Conservation (phyloP, 1,139 yeast genomes). For the Tardiomyces blankii region DNA sequence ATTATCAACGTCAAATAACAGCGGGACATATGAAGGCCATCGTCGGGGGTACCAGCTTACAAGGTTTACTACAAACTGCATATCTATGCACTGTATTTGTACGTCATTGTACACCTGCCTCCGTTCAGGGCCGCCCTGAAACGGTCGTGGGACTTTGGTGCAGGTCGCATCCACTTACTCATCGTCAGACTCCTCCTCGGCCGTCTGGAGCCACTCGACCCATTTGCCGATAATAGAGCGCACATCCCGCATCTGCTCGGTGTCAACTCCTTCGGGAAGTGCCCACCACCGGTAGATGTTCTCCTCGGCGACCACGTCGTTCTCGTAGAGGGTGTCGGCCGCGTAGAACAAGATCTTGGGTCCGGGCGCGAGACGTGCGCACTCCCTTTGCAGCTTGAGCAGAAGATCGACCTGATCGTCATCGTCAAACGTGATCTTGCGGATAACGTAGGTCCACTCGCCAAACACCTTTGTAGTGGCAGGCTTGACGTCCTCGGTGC, state of each 20-base stretch:
- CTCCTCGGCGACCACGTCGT: constrained; percentile 75
- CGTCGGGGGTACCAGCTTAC: too few species aligned
- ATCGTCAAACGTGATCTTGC: constrained; percentile 56
- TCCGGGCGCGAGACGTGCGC: constrained; percentile 32
- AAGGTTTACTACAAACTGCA: too few species aligned
- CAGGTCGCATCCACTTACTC: constrained; percentile 12
- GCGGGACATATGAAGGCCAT: too few species aligned
- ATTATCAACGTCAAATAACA: too few species aligned
- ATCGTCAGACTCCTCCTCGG: constrained; percentile 65
- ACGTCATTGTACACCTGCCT: not conserved
- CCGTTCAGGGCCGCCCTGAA: not conserved
- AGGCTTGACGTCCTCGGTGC: constrained; percentile 59
- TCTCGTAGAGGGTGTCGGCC: constrained; percentile 60
- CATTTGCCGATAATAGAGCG: constrained; percentile 47
- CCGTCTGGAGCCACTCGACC: constrained; percentile 79
- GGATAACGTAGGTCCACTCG: constrained; percentile 71
- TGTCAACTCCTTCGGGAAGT: too few species aligned
- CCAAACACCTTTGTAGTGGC: constrained; percentile 67
- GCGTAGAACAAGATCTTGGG: constrained; percentile 49
- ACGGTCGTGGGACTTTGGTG: too few species aligned
- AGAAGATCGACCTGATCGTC: constrained; percentile 72
- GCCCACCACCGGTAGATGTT: constrained; percentile 74
- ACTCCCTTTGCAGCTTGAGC: constrained; percentile 41
- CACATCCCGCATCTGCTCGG: constrained; percentile 31
- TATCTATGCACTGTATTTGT: too few species aligned